Evolutionary conservation across 2,329 filamentous ascomycete species (phyloP).

Genomic region (Ceratocystis destructans): DNA sequence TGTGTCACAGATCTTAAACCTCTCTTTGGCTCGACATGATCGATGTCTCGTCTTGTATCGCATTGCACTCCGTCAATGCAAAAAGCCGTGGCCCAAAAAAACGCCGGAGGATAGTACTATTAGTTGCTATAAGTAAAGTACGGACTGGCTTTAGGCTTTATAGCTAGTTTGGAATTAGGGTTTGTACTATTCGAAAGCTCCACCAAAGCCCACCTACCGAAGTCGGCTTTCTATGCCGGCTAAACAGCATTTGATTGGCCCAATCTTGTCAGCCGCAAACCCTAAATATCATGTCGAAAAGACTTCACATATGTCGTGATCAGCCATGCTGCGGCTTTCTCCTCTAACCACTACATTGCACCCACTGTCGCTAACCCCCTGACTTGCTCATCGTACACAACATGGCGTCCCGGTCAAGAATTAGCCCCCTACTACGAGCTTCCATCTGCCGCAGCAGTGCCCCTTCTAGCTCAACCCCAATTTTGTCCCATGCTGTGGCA

Average conservation of each 20-base stretch:
- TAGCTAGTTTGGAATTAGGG: too few species aligned
- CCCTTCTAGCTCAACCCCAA: background rate
- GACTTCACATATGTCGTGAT: conserved; percentile 1
- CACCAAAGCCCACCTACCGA: background rate
- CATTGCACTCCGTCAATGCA: background rate
- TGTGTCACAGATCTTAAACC: background rate
- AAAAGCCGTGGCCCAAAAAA: background rate
- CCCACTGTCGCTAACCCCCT: background rate
- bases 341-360: background rate
- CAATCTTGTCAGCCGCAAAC: background rate
- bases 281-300: background rate
- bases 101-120: too few species aligned
- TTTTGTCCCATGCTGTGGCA: background rate
- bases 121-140: too few species aligned
- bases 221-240: background rate
- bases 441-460: conserved; percentile 1
- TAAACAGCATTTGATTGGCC: background rate
- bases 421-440: conserved; percentile 13
- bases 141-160: too few species aligned
- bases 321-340: background rate
- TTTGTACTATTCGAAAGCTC: background rate
- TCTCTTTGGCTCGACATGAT: background rate
- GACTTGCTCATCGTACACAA: background rate
- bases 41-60: conserved; percentile 7
- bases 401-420: conserved; percentile 12